Evolutionary conservation across 2,329 filamentous ascomycete species (phyloP).

Genomic region (Rugonectria rugulosa): DNA sequence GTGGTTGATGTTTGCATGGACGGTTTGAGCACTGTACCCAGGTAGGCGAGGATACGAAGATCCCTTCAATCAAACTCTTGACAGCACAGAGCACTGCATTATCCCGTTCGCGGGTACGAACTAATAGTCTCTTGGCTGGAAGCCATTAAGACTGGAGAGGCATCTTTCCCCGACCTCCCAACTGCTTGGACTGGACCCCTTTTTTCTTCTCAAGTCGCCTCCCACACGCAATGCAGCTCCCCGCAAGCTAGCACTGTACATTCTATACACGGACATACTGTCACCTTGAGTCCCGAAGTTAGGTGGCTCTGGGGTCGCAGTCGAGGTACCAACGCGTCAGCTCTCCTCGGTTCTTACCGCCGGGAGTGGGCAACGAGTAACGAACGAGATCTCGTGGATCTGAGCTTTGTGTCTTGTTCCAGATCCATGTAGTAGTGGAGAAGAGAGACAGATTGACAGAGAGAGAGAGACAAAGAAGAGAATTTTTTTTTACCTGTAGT

Average conservation of each 20-base stretch:
- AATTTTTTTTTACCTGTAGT: too few relatives aligned
- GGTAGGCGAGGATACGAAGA: background rate
- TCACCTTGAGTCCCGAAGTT: too few relatives aligned
- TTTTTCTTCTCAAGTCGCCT: too few relatives aligned
- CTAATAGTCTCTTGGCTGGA: too few relatives aligned
- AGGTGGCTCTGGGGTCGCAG: background rate
- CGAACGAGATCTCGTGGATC: constrained; percentile 8
- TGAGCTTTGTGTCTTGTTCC: background rate
- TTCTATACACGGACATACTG: too few relatives aligned
- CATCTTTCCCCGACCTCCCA: constrained; percentile 2
- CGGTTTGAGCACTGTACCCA: too few relatives aligned
- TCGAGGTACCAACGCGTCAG: constrained; percentile 5
- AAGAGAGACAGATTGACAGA: too few relatives aligned
- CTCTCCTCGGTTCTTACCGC: constrained; percentile 4
- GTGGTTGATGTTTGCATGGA: background rate
- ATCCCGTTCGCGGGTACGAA: background rate
- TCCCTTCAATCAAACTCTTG: background rate
- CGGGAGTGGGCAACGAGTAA: background rate
- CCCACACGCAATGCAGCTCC: background rate
- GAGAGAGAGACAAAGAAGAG: too few relatives aligned
- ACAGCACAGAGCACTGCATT: background rate
- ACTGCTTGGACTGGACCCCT: background rate
- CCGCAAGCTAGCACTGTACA: background rate
- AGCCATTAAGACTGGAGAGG: background rate
- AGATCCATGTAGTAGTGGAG: constrained; percentile 11